Percentiles rank a stretch among this genome's conserved stretches.
phyloP scores from a whole-genome alignment of 2,329 filamentous ascomycete species.

The Trichophyton rubrum region DNA sequence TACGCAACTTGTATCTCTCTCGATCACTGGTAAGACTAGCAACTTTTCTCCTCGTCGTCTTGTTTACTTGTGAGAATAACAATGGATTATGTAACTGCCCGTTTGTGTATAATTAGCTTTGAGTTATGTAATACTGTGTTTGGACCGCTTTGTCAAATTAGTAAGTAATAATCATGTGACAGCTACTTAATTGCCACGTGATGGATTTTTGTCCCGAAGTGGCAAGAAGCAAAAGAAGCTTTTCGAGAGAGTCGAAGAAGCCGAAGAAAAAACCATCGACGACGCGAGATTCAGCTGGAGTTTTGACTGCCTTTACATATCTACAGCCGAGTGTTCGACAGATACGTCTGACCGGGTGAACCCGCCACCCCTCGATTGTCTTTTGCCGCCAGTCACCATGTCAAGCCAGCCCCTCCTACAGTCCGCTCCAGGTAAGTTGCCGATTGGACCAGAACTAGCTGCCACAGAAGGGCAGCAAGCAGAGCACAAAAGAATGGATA shows the following conservation, averaged over 20 bases:
- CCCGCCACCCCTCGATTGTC: not conserved
- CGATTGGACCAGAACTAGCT: conserved; percentile 1
- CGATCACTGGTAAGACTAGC: no score
- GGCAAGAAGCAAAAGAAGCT: not conserved
- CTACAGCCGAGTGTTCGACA: not conserved
- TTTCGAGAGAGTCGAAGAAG: not conserved
- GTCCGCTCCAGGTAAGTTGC: conserved; percentile 64
- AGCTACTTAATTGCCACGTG: not conserved
- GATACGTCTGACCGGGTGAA: not conserved
- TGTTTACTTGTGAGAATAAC: no score
- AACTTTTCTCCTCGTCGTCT: no score
- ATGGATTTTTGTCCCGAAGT: not conserved
- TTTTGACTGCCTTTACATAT: no score
- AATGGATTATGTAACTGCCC: no score
- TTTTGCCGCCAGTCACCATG: conserved; percentile 49
- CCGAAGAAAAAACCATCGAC: not conserved
- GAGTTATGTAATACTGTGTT: no score
- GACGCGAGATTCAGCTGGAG: not conserved
- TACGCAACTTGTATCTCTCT: not conserved
- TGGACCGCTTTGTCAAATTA: no score
- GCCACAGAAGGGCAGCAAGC: not conserved
- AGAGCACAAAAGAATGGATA: no score
- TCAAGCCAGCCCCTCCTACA: conserved; percentile 94
- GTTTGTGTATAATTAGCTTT: no score
- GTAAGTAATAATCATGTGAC: not conserved